phyloP scores from a whole-genome alignment of 495 filamentous ascomycete genomes.

The Aeminium ludgeri region DNA sequence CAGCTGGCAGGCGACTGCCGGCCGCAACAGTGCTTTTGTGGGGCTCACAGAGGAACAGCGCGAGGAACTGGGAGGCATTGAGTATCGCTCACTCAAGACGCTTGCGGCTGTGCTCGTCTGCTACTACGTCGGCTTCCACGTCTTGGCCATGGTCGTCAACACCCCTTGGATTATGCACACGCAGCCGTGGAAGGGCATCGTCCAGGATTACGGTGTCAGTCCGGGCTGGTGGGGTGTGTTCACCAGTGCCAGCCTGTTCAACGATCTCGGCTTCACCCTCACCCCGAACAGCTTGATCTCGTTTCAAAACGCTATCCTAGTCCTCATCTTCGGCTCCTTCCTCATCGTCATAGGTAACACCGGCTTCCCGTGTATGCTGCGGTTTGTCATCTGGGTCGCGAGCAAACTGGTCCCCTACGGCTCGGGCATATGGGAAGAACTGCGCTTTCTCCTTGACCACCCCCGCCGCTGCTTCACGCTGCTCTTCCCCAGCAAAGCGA shows the following conservation, averaged over 20 bases:
- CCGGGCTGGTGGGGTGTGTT: slow-evolving; percentile 85
- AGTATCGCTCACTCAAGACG: slow-evolving; percentile 81
- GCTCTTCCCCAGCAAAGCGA: slow-evolving; percentile 76
- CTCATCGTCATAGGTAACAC: slow-evolving; percentile 89
- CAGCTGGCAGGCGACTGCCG: slow-evolving; percentile 82
- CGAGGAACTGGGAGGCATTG: slow-evolving; percentile 85
- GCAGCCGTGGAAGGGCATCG: slow-evolving; percentile 28
- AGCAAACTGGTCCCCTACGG: slow-evolving; percentile 41
- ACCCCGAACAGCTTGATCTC: slow-evolving; percentile 88
- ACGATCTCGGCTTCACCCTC: slow-evolving; percentile 63
- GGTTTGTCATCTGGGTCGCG: slow-evolving; percentile 67
- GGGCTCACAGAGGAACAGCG: slow-evolving; percentile 77
- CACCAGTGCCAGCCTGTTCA: slow-evolving; percentile 70
- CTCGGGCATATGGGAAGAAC: slow-evolving; percentile 64
- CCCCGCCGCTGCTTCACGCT: slow-evolving; percentile 90
- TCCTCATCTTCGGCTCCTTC: slow-evolving; percentile 57
- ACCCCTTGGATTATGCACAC: slow-evolving; percentile 62
- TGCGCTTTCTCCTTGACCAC: slow-evolving; percentile 81
- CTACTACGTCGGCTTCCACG: slow-evolving; percentile 62
- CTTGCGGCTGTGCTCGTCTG: slow-evolving; percentile 55
- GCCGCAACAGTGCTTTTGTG: slow-evolving; percentile 79
- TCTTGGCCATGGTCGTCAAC: slow-evolving; percentile 54
- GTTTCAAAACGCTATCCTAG: slow-evolving; percentile 58
- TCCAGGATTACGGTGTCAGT: slow-evolving; percentile 43
- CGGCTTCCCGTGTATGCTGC: slow-evolving; percentile 82